Base-by-base conservation (phyloP, 139 green algal genomes). In the Haematococcus sp. region DNA sequence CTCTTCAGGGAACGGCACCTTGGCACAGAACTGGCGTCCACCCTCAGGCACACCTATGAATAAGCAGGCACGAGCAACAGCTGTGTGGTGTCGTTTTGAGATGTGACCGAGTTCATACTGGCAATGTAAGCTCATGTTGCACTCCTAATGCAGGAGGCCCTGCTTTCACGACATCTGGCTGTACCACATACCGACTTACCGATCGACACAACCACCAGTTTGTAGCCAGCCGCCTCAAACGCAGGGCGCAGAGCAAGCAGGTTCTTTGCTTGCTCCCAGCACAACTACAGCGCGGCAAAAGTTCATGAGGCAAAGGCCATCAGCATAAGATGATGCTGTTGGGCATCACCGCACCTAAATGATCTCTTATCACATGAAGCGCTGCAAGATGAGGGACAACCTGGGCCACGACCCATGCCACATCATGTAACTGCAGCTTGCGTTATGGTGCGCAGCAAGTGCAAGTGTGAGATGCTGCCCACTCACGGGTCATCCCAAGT, bases 401-500 rank as follows among this genome's bases (percentile, higher is more conserved):
- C n/a, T n/a, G n/a, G n/a, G n/a, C n/a, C n/a, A n/a, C n/a, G n/a
- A n/a, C n/a, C n/a, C n/a, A n/a, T n/a, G n/a, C n/a, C n/a, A n/a
- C n/a, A n/a, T n/a, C n/a, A n/a, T n/a, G n/a, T n/a, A n/a, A n/a
- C n/a, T n/a, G n/a, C n/a, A n/a, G n/a, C n/a, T n/a, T n/a, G n/a
- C n/a, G n/a, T n/a, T n/a, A n/a, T n/a, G n/a, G n/a, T n/a, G n/a
- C n/a, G n/a, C n/a, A n/a, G n/a, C n/a, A n/a, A n/a, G n/a, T n/a
- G n/a, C n/a, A n/a, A n/a, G n/a, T n/a, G n/a, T n/a, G n/a, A n/a
- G n/a, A n/a, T n/a, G n/a, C n/a, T n/a, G n/a, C 16, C 4, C 0
- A 44, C 71, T 65, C 32, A 77, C 60, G 16, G 63, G 63, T 77
- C 72, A 77, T 61, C 72, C 72, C 1, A 77, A 33, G 25, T 72